Percentiles rank a stretch among this genome's conserved stretches.
These are phyloP conservation scores for Casuarina glauca DNA, from an alignment of 306 rosid genomes.

Conservation along the genomic window DNA sequence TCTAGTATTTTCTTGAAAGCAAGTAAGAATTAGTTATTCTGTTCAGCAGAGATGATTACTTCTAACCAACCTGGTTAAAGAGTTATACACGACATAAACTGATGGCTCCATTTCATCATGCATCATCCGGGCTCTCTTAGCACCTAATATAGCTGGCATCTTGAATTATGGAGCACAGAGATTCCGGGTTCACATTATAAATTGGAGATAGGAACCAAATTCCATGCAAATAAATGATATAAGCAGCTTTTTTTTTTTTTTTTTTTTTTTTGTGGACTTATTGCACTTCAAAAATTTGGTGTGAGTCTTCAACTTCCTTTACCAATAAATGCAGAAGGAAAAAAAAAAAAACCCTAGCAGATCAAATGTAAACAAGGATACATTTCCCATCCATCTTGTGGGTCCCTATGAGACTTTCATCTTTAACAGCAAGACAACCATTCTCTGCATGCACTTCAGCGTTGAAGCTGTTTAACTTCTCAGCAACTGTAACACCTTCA, in stretches of 20 bases:
- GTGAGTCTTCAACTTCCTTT: conserved; percentile 4
- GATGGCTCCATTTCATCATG: conserved; percentile 65
- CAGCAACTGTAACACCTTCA: conserved; percentile 32
- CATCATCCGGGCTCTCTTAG: conserved; percentile 61
- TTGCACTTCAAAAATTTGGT: conserved; percentile 7
- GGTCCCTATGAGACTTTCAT: conserved; percentile 30
- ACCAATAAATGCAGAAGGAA: conserved; percentile 5
- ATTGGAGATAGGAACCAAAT: conserved; percentile 3
- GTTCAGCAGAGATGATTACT: conserved; percentile 9
- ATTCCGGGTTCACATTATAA: conserved; percentile 11
- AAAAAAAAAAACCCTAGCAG: conserved; percentile 11
- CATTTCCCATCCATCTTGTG: conserved; percentile 40
- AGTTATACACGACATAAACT: conserved; percentile 64
- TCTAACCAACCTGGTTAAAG: conserved; percentile 70
- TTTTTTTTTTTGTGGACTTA: not conserved
- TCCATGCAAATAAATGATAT: not conserved
- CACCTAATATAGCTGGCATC: conserved; percentile 56
- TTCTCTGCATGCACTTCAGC: conserved; percentile 31
- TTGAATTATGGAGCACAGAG: conserved; percentile 46
- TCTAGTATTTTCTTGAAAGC: not conserved
- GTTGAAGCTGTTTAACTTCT: conserved; percentile 31
- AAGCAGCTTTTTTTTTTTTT: not conserved
- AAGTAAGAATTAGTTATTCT: not conserved
- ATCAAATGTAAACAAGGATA: conserved; percentile 43
- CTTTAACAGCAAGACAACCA: conserved; percentile 35